phyloP scores from a whole-genome alignment of 106 monocot species.

The Acorus gramineus region DNA sequence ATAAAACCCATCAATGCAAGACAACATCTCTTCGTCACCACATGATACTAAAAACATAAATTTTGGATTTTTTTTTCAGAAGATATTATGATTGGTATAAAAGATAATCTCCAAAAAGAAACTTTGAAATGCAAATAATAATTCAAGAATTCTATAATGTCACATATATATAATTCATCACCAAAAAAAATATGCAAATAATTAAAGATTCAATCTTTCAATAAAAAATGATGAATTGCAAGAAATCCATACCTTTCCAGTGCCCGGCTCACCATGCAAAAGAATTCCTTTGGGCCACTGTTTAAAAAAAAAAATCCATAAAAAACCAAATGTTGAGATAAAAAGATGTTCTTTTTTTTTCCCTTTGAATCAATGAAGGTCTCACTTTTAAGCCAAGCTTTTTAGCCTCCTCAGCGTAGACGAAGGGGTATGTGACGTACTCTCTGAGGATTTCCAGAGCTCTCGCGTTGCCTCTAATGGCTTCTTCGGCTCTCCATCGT shows the following conservation, averaged over 20 bases:
- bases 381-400: slow-evolving; percentile 62
- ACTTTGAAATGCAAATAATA: no score
- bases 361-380: background rate
- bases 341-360: background rate
- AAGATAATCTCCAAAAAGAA: no score
- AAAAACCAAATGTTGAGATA: background rate
- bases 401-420: slow-evolving; percentile 44
- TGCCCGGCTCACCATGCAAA: slow-evolving; percentile 76
- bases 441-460: slow-evolving; percentile 69
- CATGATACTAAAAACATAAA: background rate
- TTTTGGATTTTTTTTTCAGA: background rate
- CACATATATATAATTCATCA: background rate
- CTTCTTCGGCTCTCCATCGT: slow-evolving; percentile 63
- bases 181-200: background rate
- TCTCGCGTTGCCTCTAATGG: slow-evolving; percentile 42
- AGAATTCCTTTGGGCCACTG: slow-evolving; percentile 94
- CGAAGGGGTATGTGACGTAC: slow-evolving; percentile 62
- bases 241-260: slow-evolving; percentile 67
- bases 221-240: no score
- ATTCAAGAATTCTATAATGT: no score
- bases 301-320: background rate
- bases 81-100: no score
- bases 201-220: no score
- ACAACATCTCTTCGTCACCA: background rate
- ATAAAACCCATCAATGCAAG: background rate